These are phyloP conservation scores for Cenococcum geophilum DNA, from an alignment of 495 filamentous ascomycete genomes.

Conservation along the genomic window DNA sequence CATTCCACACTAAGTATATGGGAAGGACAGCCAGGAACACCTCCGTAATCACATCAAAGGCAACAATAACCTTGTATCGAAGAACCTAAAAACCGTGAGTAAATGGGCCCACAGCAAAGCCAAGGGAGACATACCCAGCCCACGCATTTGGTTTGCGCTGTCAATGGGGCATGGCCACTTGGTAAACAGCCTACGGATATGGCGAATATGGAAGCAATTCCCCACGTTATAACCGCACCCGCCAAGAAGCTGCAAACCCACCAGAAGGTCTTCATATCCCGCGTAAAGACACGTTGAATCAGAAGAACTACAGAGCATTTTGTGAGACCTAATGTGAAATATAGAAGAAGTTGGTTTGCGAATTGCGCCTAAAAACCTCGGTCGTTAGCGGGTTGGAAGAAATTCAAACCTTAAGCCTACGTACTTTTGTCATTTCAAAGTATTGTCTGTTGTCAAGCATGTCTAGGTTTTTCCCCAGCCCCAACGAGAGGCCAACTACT, in stretches of 20 bases:
- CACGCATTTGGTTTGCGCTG: conserved; percentile 3
- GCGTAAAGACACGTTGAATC: conserved; percentile 23
- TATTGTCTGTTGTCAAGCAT: conserved; percentile 10
- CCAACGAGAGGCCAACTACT: conserved; percentile 7
- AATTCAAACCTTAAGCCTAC: neutral
- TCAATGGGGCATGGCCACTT: neutral
- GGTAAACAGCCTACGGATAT: conserved; percentile 19
- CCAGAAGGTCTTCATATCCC: conserved; percentile 21
- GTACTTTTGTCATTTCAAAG: conserved; percentile 8
- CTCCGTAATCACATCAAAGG: conserved; percentile 21
- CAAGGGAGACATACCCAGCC: neutral
- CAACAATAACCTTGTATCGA: conserved; percentile 18
- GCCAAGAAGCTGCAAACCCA: conserved; percentile 18
- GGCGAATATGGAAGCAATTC: conserved; percentile 1
- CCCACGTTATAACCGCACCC: conserved; percentile 13
- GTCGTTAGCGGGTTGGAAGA: neutral
- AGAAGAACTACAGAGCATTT: conserved; percentile 24
- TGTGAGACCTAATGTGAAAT: conserved; percentile 14
- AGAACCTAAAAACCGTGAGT: neutral
- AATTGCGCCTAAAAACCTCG: conserved; percentile 7
- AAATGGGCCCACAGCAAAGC: no score
- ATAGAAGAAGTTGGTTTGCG: conserved; percentile 20
- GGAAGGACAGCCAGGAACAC: conserved; percentile 20
- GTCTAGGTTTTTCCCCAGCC: conserved; percentile 15
- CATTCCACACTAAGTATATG: conserved; percentile 18